Evolutionary conservation across 2,329 filamentous ascomycete species (phyloP), one percentile per base, ranked within the genome.

Genomic region (Ophiobolus disseminans): DNA sequence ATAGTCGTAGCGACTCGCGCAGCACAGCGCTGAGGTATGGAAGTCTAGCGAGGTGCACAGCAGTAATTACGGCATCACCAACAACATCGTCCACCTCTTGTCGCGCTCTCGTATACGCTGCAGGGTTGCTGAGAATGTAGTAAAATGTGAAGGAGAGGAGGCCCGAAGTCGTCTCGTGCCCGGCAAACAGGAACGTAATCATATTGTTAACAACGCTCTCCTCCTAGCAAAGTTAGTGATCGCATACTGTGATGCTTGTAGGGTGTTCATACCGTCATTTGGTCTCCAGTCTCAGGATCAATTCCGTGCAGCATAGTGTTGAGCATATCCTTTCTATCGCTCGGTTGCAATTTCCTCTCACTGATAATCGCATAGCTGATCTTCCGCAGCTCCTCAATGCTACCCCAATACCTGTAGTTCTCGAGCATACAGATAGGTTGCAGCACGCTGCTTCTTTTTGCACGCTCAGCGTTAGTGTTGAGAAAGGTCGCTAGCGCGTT

Each of bases 131-230:
- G 1, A 80, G 55, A 2, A 86, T 72, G 40, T 81, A 77, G 56
- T 80, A 78, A 50, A 85, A 78, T 8, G 74, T 71, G 6, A 76
- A 76, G 0, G 72, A 74, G 5, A 74, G 50, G 2, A 73, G 47
- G 3, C 70, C 70, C 10, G 71, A 73, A 3, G 71, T 73, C 23
- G 70, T 73, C 70, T 75, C 52, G 69, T 74, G 51, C 3, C 65
- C 62, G 26, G 59, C 81, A 63, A 60, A 85, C 32, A 87, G 80
- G 76, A 89, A 87, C 2, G 82, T 81, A 43, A 88, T 82, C 57
- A 90, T 84, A 66, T 90, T 86, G 68, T 88, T 84, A 38, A 87
- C 78, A 39, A 88, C 80, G 49, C 83, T 82, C 8, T 81, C 80
- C 4, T 88, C 81, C 4, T 62, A 13, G 5, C 5, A 1, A 31